These are phyloP conservation scores for Nitzschia putrida DNA, from an alignment of 108 stramenopile genomes.

Conservation along the genomic window DNA sequence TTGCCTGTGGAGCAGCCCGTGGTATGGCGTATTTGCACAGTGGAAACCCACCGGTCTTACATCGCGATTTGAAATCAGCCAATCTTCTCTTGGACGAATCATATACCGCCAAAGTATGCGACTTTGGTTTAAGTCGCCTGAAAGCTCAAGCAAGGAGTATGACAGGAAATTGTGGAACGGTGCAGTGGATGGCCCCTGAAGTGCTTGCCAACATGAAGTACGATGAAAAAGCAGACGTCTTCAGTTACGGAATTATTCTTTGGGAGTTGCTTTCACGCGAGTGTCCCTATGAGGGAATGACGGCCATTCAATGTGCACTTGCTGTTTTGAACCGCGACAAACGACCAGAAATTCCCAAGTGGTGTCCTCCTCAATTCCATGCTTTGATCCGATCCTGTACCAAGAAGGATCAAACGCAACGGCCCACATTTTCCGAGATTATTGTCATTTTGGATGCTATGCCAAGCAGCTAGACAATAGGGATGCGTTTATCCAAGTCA, in stretches of 20 bases:
- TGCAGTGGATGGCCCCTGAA: slow-evolving; percentile 96
- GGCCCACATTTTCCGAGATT: slow-evolving; percentile 79
- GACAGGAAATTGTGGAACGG: slow-evolving; percentile 93
- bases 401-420: slow-evolving; percentile 59
- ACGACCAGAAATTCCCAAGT: slow-evolving; percentile 76
- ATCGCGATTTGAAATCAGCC: slow-evolving; percentile 91
- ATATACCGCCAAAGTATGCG: slow-evolving; percentile 91
- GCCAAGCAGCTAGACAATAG: background rate
- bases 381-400: slow-evolving; percentile 74
- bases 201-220: slow-evolving; percentile 77
- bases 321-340: slow-evolving; percentile 83
- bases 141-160: slow-evolving; percentile 83
- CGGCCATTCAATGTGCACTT: slow-evolving; percentile 84
- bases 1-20: slow-evolving; percentile 78
- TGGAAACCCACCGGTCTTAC: slow-evolving; percentile 86
- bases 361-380: slow-evolving; percentile 78
- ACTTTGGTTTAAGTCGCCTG: slow-evolving; percentile 91
- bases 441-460: slow-evolving; percentile 66
- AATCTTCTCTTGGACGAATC: slow-evolving; percentile 89
- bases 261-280: slow-evolving; percentile 84
- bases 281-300: slow-evolving; percentile 91
- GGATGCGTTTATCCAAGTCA: no score
- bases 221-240: slow-evolving; percentile 87
- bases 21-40: slow-evolving; percentile 95
- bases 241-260: slow-evolving; percentile 78